A percentile compares a stretch with the other conserved stretches of the same genome.
Conservation (phyloP, 164 flowering plant species). For the Cinnamomum chago region DNA sequence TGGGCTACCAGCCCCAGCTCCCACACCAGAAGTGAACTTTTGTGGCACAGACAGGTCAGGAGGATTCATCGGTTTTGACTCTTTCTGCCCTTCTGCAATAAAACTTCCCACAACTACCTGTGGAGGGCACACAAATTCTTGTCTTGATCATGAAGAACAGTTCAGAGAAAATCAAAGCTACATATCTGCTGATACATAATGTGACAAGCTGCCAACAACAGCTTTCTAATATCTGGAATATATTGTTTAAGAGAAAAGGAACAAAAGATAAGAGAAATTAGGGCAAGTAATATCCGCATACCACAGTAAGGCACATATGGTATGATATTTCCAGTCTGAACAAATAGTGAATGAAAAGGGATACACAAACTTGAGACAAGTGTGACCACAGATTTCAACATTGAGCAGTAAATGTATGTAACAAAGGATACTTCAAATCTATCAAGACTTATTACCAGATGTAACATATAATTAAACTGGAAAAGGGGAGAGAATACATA, state of each 20-base stretch:
- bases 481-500: too few relatives aligned
- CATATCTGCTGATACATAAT: background rate
- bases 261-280: background rate
- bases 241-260: background rate
- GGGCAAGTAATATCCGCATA: background rate
- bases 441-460: too few relatives aligned
- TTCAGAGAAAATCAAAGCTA: background rate
- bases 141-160: background rate
- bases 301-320: background rate
- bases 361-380: too few relatives aligned
- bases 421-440: too few relatives aligned
- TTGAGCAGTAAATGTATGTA: too few relatives aligned
- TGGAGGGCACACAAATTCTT: background rate
- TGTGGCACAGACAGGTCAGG: constrained; percentile 38
- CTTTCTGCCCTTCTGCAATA: constrained; percentile 50
- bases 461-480: too few relatives aligned
- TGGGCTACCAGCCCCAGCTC: constrained; percentile 55
- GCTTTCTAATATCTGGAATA: background rate
- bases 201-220: background rate
- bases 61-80: constrained; percentile 29
- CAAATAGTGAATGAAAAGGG: too few relatives aligned
- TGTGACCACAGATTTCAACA: too few relatives aligned
- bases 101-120: constrained; percentile 92
- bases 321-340: too few relatives aligned
- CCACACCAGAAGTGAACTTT: constrained; percentile 30